Conservation (phyloP, 1,284 basidiomycete species). For the Tilletia indica region DNA sequence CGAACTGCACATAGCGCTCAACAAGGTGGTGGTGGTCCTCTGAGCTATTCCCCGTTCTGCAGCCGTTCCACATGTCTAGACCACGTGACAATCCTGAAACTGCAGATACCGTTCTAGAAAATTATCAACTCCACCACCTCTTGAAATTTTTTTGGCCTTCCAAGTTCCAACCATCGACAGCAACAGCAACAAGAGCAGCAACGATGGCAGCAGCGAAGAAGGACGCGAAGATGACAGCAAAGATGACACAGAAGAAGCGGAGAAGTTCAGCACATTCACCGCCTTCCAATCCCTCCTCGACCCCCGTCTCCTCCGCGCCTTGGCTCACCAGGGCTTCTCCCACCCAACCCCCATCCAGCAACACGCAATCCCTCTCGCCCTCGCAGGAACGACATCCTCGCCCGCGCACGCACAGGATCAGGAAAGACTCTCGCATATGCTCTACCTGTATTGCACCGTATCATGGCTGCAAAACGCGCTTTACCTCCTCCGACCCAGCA, state of each 20-base stretch:
- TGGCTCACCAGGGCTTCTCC: slow-evolving; percentile 78
- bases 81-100: no score
- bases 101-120: no score
- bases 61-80: no score
- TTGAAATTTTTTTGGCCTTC: no score
- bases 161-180: no score
- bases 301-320: slow-evolving; percentile 68
- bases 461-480: slow-evolving; percentile 76
- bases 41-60: no score
- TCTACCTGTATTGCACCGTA: slow-evolving; percentile 84
- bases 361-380: slow-evolving; percentile 74
- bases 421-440: slow-evolving; percentile 98
- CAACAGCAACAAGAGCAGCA: no score
- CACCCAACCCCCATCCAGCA: slow-evolving; percentile 76
- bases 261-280: slow-evolving; percentile 26
- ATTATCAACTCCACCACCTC: no score
- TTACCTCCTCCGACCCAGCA: slow-evolving; percentile 60
- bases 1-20: no score
- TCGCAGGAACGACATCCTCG: slow-evolving; percentile 84
- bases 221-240: no score
- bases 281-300: slow-evolving; percentile 70
- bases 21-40: no score
- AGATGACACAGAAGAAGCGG: not conserved
- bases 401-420: slow-evolving; percentile 87
- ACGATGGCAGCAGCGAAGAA: no score